These are phyloP conservation scores for Aspergillus bertholletiae DNA, from an alignment of 495 filamentous ascomycete genomes.

Conservation along the genomic window DNA sequence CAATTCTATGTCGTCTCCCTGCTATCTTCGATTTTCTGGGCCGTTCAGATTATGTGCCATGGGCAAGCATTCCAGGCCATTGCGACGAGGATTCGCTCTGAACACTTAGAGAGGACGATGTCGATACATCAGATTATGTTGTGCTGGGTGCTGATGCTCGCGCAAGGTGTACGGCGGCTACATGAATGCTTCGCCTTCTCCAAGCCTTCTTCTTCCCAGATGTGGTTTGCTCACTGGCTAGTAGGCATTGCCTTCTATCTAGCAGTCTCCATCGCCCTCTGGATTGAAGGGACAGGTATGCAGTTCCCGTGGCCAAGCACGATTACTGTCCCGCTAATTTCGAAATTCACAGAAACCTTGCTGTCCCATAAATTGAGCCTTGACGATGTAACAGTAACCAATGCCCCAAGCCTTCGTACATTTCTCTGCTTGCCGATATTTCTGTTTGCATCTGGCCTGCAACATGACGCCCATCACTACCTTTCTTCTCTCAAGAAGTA, in stretches of 20 bases:
- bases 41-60: constrained; percentile 54
- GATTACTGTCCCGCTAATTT: constrained; percentile 9
- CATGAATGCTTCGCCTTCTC: constrained; percentile 64
- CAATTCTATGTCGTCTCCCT: constrained; percentile 82
- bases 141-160: constrained; percentile 64
- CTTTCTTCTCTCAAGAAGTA: constrained; percentile 82
- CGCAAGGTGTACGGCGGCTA: constrained; percentile 71
- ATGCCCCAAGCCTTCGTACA: constrained; percentile 54
- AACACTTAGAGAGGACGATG: constrained; percentile 47
- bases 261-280: constrained; percentile 65
- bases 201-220: constrained; percentile 65
- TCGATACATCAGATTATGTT: constrained; percentile 62
- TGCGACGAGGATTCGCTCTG: constrained; percentile 31
- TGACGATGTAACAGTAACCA: constrained; percentile 32
- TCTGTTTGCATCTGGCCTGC: constrained; percentile 68
- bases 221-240: constrained; percentile 82
- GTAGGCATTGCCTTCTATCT: constrained; percentile 78
- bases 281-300: constrained; percentile 82
- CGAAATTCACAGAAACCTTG: constrained; percentile 22
- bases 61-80: constrained; percentile 48
- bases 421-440: constrained; percentile 63
- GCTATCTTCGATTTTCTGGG: constrained; percentile 73
- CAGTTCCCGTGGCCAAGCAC: background rate
- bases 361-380: constrained; percentile 25
- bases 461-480: constrained; percentile 78